phyloP scores from a whole-genome alignment of 306 rosid species.

The Trichosanthes cucumerina region DNA sequence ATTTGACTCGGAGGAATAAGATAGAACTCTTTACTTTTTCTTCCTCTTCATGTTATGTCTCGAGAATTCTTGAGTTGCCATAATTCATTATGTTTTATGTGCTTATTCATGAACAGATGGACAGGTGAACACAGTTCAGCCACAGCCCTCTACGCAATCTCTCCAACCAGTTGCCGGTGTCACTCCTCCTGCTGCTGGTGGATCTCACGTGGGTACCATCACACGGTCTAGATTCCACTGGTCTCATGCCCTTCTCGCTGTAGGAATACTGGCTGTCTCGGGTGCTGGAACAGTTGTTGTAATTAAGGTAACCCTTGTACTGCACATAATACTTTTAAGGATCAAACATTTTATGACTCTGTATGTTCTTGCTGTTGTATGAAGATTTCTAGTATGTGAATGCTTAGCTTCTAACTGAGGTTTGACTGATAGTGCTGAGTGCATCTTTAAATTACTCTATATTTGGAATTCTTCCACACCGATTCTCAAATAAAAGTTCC shows the following conservation, averaged over 20 bases:
- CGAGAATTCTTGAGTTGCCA: neutral
- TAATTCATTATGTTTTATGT: conserved; percentile 9
- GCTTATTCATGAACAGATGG: conserved; percentile 38
- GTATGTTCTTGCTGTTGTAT: neutral
- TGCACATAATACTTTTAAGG: neutral
- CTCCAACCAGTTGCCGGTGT: conserved; percentile 41
- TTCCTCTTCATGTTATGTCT: neutral
- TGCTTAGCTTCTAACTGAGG: neutral
- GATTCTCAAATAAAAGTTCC: no score
- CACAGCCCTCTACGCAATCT: conserved; percentile 38
- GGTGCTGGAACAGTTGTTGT: conserved; percentile 76
- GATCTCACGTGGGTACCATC: conserved; percentile 29
- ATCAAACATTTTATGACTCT: neutral
- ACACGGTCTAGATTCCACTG: conserved; percentile 58
- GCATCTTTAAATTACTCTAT: neutral
- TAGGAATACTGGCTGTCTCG: conserved; percentile 70
- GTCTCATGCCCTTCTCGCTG: conserved; percentile 65
- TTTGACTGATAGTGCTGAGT: neutral
- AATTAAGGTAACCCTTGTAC: conserved; percentile 52
- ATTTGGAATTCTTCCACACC: conserved; percentile 12
- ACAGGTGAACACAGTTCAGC: conserved; percentile 38
- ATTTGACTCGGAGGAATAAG: neutral
- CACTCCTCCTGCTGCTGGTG: conserved; percentile 23
- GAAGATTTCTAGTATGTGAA: conserved; percentile 4
- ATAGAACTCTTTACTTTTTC: neutral